phyloP scores from a whole-genome alignment of 2,329 filamentous ascomycete species.

The Sclerotinia spermophila region DNA sequence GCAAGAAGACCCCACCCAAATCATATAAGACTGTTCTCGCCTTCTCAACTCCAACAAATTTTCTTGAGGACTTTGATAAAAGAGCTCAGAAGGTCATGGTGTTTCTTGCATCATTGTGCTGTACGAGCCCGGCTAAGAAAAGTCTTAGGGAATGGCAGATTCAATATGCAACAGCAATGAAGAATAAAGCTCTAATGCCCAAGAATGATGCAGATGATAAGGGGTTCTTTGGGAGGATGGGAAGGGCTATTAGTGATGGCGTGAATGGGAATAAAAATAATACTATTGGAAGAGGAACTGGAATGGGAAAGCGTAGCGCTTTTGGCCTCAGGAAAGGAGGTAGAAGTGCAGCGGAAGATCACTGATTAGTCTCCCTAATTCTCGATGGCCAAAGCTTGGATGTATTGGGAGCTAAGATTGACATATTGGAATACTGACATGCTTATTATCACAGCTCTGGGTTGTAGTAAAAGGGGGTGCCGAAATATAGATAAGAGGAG shows the following conservation, averaged over 20 bases:
- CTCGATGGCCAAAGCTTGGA: neutral
- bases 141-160: constrained; percentile 51
- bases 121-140: constrained; percentile 45
- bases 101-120: constrained; percentile 47
- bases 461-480: neutral
- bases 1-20: constrained; percentile 1
- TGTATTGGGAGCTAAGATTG: neutral
- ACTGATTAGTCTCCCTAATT: neutral
- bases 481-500: neutral
- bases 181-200: constrained; percentile 22
- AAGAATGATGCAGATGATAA: constrained; percentile 21
- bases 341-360: neutral
- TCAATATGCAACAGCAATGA: constrained; percentile 41
- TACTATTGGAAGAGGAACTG: constrained; percentile 4
- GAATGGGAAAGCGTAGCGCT: constrained; percentile 17
- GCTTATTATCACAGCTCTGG: neutral
- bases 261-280: neutral
- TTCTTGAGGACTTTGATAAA: constrained; percentile 42
- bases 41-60: neutral
- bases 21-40: neutral
- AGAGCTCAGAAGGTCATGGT: constrained; percentile 45
- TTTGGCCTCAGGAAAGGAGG: constrained; percentile 13
- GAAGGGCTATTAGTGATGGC: constrained; percentile 14
- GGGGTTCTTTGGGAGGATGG: constrained; percentile 8
- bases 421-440: constrained; percentile 1